Base-by-base conservation (phyloP, 495 filamentous ascomycete genomes). In the Pseudomonodictys pantanalensis region DNA sequence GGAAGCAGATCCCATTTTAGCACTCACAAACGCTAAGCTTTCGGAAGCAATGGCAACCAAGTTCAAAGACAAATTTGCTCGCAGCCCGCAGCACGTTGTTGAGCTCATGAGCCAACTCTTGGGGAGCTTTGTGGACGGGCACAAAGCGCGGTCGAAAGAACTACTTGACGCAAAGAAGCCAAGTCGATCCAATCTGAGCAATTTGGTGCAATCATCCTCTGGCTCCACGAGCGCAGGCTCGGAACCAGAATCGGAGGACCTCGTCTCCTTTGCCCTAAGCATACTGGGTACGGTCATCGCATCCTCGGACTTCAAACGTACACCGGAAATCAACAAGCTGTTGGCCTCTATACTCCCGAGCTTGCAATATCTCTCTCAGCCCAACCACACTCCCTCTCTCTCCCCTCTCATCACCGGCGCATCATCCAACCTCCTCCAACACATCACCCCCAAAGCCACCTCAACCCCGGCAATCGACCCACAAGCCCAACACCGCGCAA, bases 11-110 rank as follows among this genome's bases (percentile, higher is more conserved):
- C 69, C 76, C 12, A 69, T 84, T 22, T 67, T 70, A 3, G 77
- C 79, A 23, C 66, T 92, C 1, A 69, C 80, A 22, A 79, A 84
- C 58, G 79, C 84, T 4, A 88, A 86, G 59, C 64, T 88, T 1
- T 78, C 87, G 2, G 81, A 89, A 64, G 80, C 80, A 47, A 78
- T 92, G 69, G 83, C 89, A 63, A 80, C 81, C 30, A 80, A 76
- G 30, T 79, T 88, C 64, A 81, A 86, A 28, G 82, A 86, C 20
- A 85, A 83, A 52, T 78, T 91, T n/a, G 81, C 85, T 29, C 77
- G 76, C 29, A 79, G 83, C 33, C 83, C 87, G 1, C 70, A 77
- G 9, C 80, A 81, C 53, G 77, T 87, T n/a, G 73, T 90, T 11
- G 77, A 81, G 39, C 80, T 90, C 22, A 79, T 82, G 66, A 74